Evolutionary conservation across 371 early-diverging fungal genomes (phyloP).

Genomic region (Mucor mucedo): DNA sequence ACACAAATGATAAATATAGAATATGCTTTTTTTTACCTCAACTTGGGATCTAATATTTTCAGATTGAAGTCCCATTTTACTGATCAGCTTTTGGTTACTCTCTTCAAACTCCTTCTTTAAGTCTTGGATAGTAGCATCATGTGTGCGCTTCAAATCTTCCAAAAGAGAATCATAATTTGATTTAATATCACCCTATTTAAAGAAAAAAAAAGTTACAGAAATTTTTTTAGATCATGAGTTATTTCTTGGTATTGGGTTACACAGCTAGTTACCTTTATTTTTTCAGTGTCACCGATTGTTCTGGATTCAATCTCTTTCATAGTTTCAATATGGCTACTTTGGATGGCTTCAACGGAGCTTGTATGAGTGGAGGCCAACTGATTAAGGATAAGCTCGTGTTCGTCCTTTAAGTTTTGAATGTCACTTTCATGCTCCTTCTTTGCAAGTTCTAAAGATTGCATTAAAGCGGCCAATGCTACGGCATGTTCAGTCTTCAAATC

Average conservation of each 20-base stretch:
- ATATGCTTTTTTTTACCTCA: conserved; percentile 20
- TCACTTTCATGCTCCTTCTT: conserved; percentile 15
- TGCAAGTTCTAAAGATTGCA: background rate
- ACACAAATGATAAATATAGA: background rate
- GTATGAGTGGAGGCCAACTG: conserved; percentile 31
- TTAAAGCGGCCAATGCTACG: background rate
- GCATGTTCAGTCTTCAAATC: conserved; percentile 3
- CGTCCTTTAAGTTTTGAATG: conserved; percentile 13
- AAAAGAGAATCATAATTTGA: conserved; percentile 18
- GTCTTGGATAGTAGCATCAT: conserved; percentile 13
- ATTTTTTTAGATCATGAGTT: background rate
- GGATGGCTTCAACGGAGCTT: conserved; percentile 33
- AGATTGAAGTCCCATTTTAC: conserved; percentile 17
- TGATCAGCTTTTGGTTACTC: background rate
- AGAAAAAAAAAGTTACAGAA: background rate
- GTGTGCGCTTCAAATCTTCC: conserved; percentile 21
- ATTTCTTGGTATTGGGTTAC: background rate
- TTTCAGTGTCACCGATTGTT: conserved; percentile 24
- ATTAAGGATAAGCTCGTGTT: conserved; percentile 25
- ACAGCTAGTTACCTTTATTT: conserved; percentile 24
- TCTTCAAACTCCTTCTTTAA: conserved; percentile 23
- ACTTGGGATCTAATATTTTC: conserved; percentile 26
- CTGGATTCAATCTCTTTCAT: conserved; percentile 26
- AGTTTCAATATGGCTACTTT: conserved; percentile 30
- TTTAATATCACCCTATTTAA: conserved; percentile 24